Percentiles rank a stretch among this genome's conserved stretches.
phyloP scores from a whole-genome alignment of 371 early-diverging fungal species.

The Mortierella sp. region DNA sequence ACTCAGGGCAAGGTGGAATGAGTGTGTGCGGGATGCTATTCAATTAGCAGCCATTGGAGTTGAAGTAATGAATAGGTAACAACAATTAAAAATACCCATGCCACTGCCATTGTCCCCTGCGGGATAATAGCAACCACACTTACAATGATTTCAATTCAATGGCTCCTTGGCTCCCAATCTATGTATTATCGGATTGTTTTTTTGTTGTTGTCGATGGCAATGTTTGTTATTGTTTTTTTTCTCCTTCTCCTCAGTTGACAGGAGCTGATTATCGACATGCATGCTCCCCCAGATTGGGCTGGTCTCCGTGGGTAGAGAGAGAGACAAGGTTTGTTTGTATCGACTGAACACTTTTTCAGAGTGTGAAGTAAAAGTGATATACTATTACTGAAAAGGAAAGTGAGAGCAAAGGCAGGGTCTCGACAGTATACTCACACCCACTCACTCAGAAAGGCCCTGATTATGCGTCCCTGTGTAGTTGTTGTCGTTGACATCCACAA shows the following conservation, averaged over 20 bases:
- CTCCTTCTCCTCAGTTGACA: neutral
- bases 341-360: neutral
- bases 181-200: neutral
- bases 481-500: neutral
- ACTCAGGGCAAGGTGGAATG: neutral
- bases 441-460: neutral
- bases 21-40: neutral
- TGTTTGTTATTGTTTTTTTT: neutral
- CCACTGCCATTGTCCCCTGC: neutral
- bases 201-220: slow-evolving; percentile 5
- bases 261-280: neutral
- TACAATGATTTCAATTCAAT: neutral
- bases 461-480: neutral
- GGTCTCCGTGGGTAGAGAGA: slow-evolving; percentile 6
- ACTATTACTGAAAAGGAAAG: neutral
- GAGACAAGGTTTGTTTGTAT: neutral
- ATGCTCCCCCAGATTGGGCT: neutral
- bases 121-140: neutral
- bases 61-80: neutral
- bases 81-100: neutral
- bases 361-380: neutral
- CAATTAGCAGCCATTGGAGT: neutral
- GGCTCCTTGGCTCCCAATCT: neutral
- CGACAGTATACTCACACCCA: neutral
- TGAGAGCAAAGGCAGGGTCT: slow-evolving; percentile 5